phyloP scores from a whole-genome alignment of 192 early-diverging fungal genomes.

The Linnemannia exigua region DNA sequence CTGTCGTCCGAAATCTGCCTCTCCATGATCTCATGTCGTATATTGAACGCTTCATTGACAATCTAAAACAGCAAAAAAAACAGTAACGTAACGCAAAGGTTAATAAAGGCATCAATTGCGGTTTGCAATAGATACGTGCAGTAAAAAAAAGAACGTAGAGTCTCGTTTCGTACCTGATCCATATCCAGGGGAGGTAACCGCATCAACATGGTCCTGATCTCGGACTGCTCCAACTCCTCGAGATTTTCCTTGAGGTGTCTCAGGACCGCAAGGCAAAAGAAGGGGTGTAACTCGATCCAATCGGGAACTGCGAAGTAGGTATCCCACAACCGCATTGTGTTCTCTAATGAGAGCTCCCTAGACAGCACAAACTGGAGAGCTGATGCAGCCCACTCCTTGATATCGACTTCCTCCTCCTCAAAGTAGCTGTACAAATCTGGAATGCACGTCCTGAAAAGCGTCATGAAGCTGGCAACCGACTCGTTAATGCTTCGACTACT shows the following conservation, averaged over 20 bases:
- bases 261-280: constrained; percentile 88
- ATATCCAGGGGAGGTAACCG: constrained; percentile 83
- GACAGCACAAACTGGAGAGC: constrained; percentile 87
- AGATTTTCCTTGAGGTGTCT: constrained; percentile 80
- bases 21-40: constrained; percentile 77
- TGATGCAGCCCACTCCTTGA: constrained; percentile 88
- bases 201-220: constrained; percentile 87
- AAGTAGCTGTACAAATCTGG: constrained; percentile 95
- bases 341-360: constrained; percentile 86
- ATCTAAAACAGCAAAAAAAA: constrained; percentile 46
- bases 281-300: constrained; percentile 86
- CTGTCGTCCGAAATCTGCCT: constrained; percentile 67
- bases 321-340: constrained; percentile 89
- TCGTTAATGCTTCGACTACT: constrained; percentile 75
- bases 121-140: neutral
- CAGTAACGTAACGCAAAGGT: neutral
- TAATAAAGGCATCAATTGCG: neutral
- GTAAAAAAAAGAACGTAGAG: neutral
- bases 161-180: constrained; percentile 58
- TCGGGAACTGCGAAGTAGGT: constrained; percentile 86
- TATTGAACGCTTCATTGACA: constrained; percentile 78
- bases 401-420: constrained; percentile 94
- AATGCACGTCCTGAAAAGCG: constrained; percentile 84
- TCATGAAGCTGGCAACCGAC: constrained; percentile 88
- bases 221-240: constrained; percentile 92